Evolutionary conservation across 352 stramenopile species (phyloP).

Genomic region (Pythium aristosporum): DNA sequence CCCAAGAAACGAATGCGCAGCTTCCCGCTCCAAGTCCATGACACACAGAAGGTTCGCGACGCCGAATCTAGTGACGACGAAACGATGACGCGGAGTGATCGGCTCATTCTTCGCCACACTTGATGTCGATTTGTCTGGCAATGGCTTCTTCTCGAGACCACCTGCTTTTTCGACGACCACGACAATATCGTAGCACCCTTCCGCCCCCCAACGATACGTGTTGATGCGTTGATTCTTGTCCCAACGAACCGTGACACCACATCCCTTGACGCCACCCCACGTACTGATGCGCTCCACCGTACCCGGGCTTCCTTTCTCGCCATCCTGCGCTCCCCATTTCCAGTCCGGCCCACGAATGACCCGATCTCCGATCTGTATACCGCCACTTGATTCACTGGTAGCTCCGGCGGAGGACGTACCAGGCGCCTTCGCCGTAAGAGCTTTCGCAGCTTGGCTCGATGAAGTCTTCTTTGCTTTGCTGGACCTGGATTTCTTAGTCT

Average conservation of each 20-base stretch:
- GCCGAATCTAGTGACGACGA: conserved; percentile 61
- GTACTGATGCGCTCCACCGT: conserved; percentile 78
- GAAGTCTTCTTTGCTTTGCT: conserved; percentile 10
- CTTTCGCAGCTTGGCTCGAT: conserved; percentile 9
- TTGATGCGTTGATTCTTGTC: conserved; percentile 85
- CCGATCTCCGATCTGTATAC: conserved; percentile 62
- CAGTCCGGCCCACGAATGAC: conserved; percentile 73
- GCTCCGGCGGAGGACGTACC: neutral
- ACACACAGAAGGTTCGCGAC: conserved; percentile 47
- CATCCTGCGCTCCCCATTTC: conserved; percentile 84
- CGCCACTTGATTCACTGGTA: conserved; percentile 8
- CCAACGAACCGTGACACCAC: conserved; percentile 77
- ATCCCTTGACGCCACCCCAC: conserved; percentile 74
- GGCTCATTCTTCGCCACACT: conserved; percentile 20
- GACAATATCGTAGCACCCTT: conserved; percentile 75
- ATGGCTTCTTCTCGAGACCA: conserved; percentile 44
- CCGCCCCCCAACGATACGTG: conserved; percentile 77
- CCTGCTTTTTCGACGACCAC: conserved; percentile 62
- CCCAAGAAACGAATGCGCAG: conserved; percentile 59
- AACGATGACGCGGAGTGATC: conserved; percentile 46
- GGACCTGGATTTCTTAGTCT: conserved; percentile 18
- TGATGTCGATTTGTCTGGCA: conserved; percentile 33
- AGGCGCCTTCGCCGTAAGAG: neutral
- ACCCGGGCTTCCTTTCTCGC: conserved; percentile 52
- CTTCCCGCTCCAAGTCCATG: conserved; percentile 48